Evolutionary conservation across 768 basidiomycete genomes (phyloP).

Genomic region (Leccinellum albellum): DNA sequence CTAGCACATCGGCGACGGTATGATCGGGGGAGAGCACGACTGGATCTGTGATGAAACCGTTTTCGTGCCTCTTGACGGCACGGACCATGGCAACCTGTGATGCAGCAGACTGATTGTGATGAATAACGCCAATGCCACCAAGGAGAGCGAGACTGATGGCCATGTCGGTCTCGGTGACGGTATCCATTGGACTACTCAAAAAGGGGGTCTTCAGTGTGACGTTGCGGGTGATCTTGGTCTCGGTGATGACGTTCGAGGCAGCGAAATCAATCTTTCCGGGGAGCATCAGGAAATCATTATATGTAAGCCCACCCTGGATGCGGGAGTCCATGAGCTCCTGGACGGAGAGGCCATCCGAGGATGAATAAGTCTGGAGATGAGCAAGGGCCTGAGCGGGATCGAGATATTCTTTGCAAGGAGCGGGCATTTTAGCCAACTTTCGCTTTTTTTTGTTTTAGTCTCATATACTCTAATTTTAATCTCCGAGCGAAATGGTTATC

Average conservation of each 20-base stretch:
- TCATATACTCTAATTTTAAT: conserved; percentile 10
- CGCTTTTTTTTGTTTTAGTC: too few relatives aligned
- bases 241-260: conserved; percentile 72
- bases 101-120: conserved; percentile 85
- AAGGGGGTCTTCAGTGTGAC: conserved; percentile 93
- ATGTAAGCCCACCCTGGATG: conserved; percentile 88
- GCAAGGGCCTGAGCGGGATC: conserved; percentile 70
- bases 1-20: conserved; percentile 83
- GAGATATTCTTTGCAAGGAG: conserved; percentile 42
- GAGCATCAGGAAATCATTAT: conserved; percentile 93
- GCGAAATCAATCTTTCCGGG: conserved; percentile 96
- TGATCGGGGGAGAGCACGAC: conserved; percentile 79
- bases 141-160: conserved; percentile 91
- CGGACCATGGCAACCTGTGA: conserved; percentile 96
- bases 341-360: conserved; percentile 80
- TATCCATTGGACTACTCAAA: conserved; percentile 99
- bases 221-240: conserved; percentile 86
- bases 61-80: conserved; percentile 96
- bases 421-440: conserved; percentile 36
- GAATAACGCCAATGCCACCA: conserved; percentile 97
- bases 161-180: conserved; percentile 94
- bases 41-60: conserved; percentile 96
- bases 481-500: conserved; percentile 13
- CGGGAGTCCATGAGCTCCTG: conserved; percentile 84
- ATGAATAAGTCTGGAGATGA: conserved; percentile 66